A percentile compares a stretch with the other conserved stretches of the same genome.
Conservation (phyloP, 2,329 filamentous ascomycete genomes). For the Fusarium xylarioides region DNA sequence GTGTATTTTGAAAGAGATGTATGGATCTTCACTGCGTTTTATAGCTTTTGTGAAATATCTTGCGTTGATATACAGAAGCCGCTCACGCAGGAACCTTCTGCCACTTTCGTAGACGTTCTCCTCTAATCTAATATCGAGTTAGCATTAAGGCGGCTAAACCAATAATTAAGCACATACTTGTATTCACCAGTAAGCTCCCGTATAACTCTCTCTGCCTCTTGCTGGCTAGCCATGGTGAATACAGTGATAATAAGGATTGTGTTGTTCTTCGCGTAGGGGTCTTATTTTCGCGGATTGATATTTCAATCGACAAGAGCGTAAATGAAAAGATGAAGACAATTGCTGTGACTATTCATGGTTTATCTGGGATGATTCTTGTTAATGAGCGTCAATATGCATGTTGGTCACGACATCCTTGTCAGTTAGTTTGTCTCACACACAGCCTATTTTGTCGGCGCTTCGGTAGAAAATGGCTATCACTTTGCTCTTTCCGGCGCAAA, state of each 20-base stretch:
- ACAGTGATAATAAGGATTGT: too few species aligned
- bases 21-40: rapidly evolving
- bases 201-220: not conserved
- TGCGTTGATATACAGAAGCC: not conserved
- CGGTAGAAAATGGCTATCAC: not conserved
- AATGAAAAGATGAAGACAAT: rapidly evolving
- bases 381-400: not conserved
- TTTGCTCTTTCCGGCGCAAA: too few species aligned
- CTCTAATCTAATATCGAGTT: rapidly evolving
- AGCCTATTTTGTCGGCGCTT: rapidly evolving
- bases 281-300: rapidly evolving
- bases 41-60: rapidly evolving
- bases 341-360: rapidly evolving
- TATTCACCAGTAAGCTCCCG: not conserved
- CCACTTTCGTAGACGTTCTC: not conserved
- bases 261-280: too few species aligned
- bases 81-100: not conserved
- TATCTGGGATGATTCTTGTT: not conserved
- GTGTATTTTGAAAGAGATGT: not conserved
- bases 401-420: not conserved
- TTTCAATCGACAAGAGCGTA: rapidly evolving
- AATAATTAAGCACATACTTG: rapidly evolving
- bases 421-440: not conserved
- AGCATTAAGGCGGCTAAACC: rapidly evolving
- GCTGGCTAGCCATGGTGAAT: too few species aligned